Conservation (phyloP, 345 rosid genomes). For the Toxicodendron radicans region DNA sequence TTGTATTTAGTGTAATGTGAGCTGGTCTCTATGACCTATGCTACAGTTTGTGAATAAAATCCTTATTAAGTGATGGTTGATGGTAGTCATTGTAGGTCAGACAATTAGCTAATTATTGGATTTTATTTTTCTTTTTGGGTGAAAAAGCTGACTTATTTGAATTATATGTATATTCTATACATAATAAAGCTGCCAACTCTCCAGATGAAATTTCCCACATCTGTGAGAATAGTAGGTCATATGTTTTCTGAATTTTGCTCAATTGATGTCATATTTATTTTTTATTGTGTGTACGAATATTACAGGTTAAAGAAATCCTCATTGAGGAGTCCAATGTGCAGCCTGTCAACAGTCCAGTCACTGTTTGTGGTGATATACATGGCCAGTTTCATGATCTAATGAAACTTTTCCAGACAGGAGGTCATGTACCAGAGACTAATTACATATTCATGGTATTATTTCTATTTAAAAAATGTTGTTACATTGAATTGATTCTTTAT, state of each 20-base stretch:
- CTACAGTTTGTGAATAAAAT: background rate
- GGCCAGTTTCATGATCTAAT: constrained; percentile 99
- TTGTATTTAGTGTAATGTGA: background rate
- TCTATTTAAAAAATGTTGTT: constrained; percentile 1
- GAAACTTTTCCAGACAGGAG: constrained; percentile 99
- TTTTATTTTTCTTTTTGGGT: background rate
- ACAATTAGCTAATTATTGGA: background rate
- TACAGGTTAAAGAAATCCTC: constrained; percentile 93
- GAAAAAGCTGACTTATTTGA: background rate
- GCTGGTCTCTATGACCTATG: too few relatives aligned
- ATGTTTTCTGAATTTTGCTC: background rate
- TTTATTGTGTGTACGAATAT: constrained; percentile 8
- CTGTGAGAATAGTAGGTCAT: background rate
- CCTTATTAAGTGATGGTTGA: background rate
- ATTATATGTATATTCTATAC: too few relatives aligned
- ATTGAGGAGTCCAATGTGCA: constrained; percentile 99
- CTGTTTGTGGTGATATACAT: constrained; percentile 98
- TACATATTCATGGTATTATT: constrained; percentile 87
- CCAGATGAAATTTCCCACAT: background rate
- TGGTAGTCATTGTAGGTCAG: background rate
- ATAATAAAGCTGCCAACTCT: background rate
- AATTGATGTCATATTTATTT: background rate
- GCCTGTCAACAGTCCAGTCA: constrained; percentile 99
- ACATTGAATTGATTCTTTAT: background rate
- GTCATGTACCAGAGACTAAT: constrained; percentile 96